A percentile compares a stretch with the other conserved stretches of the same genome.
Evolutionary conservation across 192 early-diverging fungal genomes (phyloP).

Genomic region (Coemansia sp.): DNA sequence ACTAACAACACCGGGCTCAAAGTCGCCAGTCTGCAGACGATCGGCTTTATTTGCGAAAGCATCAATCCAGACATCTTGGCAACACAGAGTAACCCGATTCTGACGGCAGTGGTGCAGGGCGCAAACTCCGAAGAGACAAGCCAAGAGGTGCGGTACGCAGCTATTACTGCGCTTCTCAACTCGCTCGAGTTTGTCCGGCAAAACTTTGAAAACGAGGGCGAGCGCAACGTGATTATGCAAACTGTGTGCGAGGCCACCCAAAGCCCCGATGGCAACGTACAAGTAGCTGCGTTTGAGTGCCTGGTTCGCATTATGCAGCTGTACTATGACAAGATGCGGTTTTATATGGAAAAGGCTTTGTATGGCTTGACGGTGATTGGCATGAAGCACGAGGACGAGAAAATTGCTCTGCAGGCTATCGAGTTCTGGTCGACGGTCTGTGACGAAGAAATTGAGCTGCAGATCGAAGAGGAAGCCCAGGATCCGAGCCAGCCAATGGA

Average conservation of each 20-base stretch:
- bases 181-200: conserved; percentile 91
- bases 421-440: conserved; percentile 99
- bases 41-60: conserved; percentile 93
- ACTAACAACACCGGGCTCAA: conserved; percentile 70
- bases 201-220: conserved; percentile 91
- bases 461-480: conserved; percentile 55
- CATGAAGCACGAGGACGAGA: conserved; percentile 85
- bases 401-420: conserved; percentile 93
- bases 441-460: conserved; percentile 86
- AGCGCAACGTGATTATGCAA: conserved; percentile 99
- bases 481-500: conserved; percentile 55
- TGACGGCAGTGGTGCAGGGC: conserved; percentile 93
- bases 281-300: conserved; percentile 91
- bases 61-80: conserved; percentile 78
- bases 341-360: conserved; percentile 97
- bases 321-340: conserved; percentile 95
- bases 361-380: conserved; percentile 87
- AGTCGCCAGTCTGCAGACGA: conserved; percentile 78
- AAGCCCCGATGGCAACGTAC: conserved; percentile 67
- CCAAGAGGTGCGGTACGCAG: conserved; percentile 83
- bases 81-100: conserved; percentile 80
- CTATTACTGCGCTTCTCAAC: conserved; percentile 88
- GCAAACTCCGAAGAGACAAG: conserved; percentile 90
- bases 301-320: conserved; percentile 95
- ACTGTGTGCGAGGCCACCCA: conserved; percentile 96